phyloP scores from a whole-genome alignment of 495 filamentous ascomycete genomes.

The Hypomontagnella submonticulosa region DNA sequence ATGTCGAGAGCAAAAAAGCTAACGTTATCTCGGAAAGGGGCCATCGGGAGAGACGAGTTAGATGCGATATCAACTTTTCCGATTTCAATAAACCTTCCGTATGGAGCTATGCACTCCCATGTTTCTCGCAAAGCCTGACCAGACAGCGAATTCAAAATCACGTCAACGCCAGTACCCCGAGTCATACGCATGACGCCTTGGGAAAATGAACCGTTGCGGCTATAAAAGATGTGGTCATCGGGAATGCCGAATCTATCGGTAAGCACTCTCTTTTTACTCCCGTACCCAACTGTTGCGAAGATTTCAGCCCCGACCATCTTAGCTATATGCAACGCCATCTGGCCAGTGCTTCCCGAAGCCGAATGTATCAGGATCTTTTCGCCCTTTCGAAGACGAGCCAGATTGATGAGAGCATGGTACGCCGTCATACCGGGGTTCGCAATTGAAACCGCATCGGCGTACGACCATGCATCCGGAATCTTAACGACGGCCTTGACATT shows the following conservation, averaged over 20 bases:
- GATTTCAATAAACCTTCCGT: slow-evolving; percentile 57
- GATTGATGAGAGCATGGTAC: neutral
- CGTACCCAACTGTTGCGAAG: slow-evolving; percentile 62
- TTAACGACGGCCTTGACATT: too few species aligned
- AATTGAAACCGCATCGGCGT: neutral
- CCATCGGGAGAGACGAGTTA: too few species aligned
- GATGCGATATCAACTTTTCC: neutral
- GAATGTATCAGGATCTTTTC: slow-evolving; percentile 1
- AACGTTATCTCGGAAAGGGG: too few species aligned
- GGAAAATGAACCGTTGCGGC: slow-evolving; percentile 52
- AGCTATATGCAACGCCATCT: neutral
- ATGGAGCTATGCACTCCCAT: slow-evolving; percentile 58
- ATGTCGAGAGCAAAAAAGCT: too few species aligned
- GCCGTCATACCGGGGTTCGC: neutral
- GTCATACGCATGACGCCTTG: slow-evolving; percentile 54
- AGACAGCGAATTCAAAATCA: slow-evolving; percentile 62
- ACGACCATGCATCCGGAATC: neutral
- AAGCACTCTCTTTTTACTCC: slow-evolving; percentile 60
- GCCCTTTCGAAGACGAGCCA: neutral
- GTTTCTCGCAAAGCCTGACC: slow-evolving; percentile 51
- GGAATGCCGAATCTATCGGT: slow-evolving; percentile 57
- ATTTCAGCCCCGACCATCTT: slow-evolving; percentile 48
- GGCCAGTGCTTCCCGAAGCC: neutral
- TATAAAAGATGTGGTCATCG: slow-evolving; percentile 62
- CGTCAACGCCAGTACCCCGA: slow-evolving; percentile 56